Base-by-base conservation (phyloP, 2,329 filamentous ascomycete species). In the Aspergillus novoparasiticus region DNA sequence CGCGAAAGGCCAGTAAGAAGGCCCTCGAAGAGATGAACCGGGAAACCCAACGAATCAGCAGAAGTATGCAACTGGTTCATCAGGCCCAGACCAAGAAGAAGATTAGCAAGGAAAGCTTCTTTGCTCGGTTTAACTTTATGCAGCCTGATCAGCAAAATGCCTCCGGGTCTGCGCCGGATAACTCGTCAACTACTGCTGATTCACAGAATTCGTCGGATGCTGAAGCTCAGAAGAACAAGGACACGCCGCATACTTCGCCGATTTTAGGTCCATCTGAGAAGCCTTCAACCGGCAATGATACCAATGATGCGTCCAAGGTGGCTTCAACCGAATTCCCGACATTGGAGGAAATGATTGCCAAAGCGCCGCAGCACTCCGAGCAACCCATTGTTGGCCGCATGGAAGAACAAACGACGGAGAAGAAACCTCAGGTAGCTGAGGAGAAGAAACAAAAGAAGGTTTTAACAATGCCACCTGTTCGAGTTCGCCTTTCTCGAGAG, bases 1-100 rank as follows among this genome's bases (percentile, higher is more conserved):
- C 76, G 2, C 87, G 95, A 14, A 96, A 95, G 75, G 94, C 95
- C 0, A 94, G 94, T 81, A 98, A 94, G 81, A 97, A 93, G 79
- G 95, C 95, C 0, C 76, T 97, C 48, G 92, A 97, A 74, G 94
- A 98, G 69, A 97, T 99, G 90, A 90, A 91, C 71, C 87, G 93
- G 62, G 95, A 99, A 78, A 97, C 94, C 1, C 95, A 99, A 80
- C 88, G 95, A 34, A 87, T 99, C 80, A 90, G 87, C 69, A 87
- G 95, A 68, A 96, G 91, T 73, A 91, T 97, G 87, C 94, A 98
- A 77, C 85, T 99, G 56, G 88, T 91, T 1, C 94, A 98, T 76
- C 89, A 97, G 74, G 91, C 92, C 28, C 92, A 90, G 79, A 96
- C 93, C 1, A 94, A 91, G 78, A 98, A 95, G 83, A 96, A 93